Evolutionary conservation across 1,139 yeast genomes (phyloP), one percentile per base, ranked within the genome.

Genomic region (Pichia norvegensis): DNA sequence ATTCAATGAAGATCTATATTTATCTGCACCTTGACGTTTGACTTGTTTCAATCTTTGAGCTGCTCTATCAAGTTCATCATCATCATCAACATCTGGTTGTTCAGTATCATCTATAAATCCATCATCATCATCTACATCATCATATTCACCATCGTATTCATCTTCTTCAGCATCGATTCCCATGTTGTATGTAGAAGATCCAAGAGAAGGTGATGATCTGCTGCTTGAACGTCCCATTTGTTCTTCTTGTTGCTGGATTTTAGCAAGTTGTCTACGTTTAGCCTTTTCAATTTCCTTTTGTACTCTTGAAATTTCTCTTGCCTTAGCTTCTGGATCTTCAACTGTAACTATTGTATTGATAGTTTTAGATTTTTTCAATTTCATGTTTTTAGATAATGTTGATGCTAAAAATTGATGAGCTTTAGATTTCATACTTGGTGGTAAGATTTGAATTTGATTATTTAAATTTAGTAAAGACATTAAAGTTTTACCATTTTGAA

Each of bases 291-390:
- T 72, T 66, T 85, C 79, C 55, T 79, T 78, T 58, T 84, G 95
- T 51, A 79, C 81, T 66, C 79, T 85, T 62, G 87, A 96, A 31
- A 90, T 80, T 56, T 79, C 79, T 59, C 85, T 78, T 59, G 88
- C 90, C 54, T 81, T 81, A 63, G 82, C 71, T 62, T 87, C 86
- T 2, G 98, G 98, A 68, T 92, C 98, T 50, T 79, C 84, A 25
- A 78, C 77, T 2, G 95, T 85, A 40, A 85, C 81, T 25, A 87
- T 81, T 39, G 85, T 82, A 50, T 81, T 80, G 39, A 81, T 79
- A 33, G 72, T 71, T 38, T 69, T 66, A 8, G 59, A 49, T 60
- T 71, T 74, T 53, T 75, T 82, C 53, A 72, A 67, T 58, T 71
- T 73, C 62, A 83, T 84, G 53, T 78, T 78, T 47, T 80, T 76